phyloP scores from a whole-genome alignment of 1,284 basidiomycete genomes.

The Sutorius eximius region DNA sequence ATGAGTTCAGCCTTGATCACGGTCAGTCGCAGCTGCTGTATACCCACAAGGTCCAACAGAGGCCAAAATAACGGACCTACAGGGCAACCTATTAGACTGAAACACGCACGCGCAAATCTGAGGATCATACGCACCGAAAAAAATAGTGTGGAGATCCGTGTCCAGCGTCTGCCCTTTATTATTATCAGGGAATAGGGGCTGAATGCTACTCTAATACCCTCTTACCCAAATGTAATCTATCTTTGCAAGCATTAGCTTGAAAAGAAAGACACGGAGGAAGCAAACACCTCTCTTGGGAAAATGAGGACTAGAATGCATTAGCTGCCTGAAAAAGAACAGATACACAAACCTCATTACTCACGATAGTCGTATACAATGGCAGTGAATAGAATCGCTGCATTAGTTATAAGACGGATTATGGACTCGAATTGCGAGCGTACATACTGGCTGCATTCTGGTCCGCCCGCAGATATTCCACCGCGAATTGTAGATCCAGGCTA shows the following conservation, averaged over 20 bases:
- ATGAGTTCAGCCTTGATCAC: background rate
- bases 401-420: background rate
- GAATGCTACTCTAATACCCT: background rate
- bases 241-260: background rate
- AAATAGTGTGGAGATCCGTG: slow-evolving; percentile 5
- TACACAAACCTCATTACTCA: background rate
- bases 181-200: background rate
- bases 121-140: background rate
- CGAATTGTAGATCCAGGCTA: background rate
- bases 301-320: background rate
- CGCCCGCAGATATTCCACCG: background rate
- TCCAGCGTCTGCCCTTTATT: background rate
- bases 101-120: too few relatives aligned
- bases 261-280: background rate
- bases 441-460: background rate
- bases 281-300: background rate
- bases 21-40: background rate
- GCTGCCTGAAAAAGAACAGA: background rate
- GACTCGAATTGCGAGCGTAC: background rate
- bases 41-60: slow-evolving; percentile 9
- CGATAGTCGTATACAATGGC: background rate
- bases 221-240: background rate
- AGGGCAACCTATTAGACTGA: background rate
- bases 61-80: slow-evolving; percentile 9
- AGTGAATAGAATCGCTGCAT: background rate